Conservation (phyloP, 805 yeast species). For the Ogataea pini region DNA sequence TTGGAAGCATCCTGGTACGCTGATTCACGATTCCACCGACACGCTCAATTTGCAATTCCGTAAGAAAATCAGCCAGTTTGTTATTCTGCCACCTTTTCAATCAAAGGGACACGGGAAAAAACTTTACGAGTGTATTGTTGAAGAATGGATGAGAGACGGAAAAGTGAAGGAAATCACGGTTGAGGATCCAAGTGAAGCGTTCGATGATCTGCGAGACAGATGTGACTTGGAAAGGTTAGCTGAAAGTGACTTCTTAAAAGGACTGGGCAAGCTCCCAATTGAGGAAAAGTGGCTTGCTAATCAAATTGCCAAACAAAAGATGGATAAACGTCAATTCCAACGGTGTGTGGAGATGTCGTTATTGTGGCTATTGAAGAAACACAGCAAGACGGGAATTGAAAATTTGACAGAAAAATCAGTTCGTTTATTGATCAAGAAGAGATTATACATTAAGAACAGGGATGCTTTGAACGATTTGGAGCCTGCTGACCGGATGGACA, state of each 20-base stretch:
- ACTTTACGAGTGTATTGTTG: constrained; percentile 58
- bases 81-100: constrained; percentile 84
- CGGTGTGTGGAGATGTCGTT: constrained; percentile 77
- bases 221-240: constrained; percentile 62
- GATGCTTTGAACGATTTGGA: constrained; percentile 75
- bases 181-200: constrained; percentile 92
- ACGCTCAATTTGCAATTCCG: constrained; percentile 41
- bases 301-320: constrained; percentile 47
- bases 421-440: constrained; percentile 65
- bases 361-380: constrained; percentile 40
- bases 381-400: constrained; percentile 18
- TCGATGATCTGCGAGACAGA: constrained; percentile 88
- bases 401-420: constrained; percentile 38
- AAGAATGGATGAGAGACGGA: constrained; percentile 54
- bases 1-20: constrained; percentile 67
- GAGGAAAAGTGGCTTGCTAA: constrained; percentile 40
- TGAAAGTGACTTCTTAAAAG: constrained; percentile 32
- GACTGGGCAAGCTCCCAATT: constrained; percentile 29
- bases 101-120: constrained; percentile 67
- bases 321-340: constrained; percentile 77
- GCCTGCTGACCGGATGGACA: constrained; percentile 61
- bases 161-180: constrained; percentile 73
- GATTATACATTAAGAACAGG: constrained; percentile 75
- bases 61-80: constrained; percentile 83
- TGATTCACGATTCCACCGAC: constrained; percentile 46